Evolutionary conservation across 1,139 yeast genomes (phyloP), one percentile per base, ranked within the genome.

Genomic region (Pichia sp.): DNA sequence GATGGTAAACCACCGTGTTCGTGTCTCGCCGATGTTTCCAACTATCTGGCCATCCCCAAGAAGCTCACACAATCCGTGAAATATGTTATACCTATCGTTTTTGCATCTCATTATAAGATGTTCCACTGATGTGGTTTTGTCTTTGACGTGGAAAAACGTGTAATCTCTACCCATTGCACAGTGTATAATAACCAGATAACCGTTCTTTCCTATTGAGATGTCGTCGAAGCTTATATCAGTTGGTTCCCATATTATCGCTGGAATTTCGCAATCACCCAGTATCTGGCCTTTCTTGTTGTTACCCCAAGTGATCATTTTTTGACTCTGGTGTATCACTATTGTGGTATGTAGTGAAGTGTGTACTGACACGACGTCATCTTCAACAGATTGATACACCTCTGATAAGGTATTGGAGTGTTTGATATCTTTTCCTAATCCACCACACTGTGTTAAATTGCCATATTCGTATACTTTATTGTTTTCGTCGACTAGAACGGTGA

Each of bases 261-360:
- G 41, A 1, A 10, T 40, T 9, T 34, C 33, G 9, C 50, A 42
- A 60, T 52, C 43, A 3, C 53, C 53, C 37, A 63, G 77, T 20
- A 90, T 63, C 61, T 90, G 96, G 8, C 93, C 90, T 59, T 83
- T 85, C 37, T 90, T 76, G 42, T 86, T 78, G 42, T 77, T 79
- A 0, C 98, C 98, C 94, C 96, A 90, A 0, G 95, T 96, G 57
- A 72, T 77, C 1, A 85, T 63, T 4, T 64, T 58, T 0, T 78
- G 78, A 42, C 40, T 34, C 5, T 22, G n/a, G 20, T 19, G 38
- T 6, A 15, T 17, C 0, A 83, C 63, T 0, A 85, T 70, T 0
- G 79, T 74, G 53, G 83, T 89, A 42, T 77, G 73, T 46, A 88
- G 61, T 0, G 89, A 81, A 0, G 83, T 67, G 10, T 17, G 11